These are phyloP conservation scores for Didymosphaeria variabile DNA, from an alignment of 2,329 filamentous ascomycete species.

Conservation along the genomic window DNA sequence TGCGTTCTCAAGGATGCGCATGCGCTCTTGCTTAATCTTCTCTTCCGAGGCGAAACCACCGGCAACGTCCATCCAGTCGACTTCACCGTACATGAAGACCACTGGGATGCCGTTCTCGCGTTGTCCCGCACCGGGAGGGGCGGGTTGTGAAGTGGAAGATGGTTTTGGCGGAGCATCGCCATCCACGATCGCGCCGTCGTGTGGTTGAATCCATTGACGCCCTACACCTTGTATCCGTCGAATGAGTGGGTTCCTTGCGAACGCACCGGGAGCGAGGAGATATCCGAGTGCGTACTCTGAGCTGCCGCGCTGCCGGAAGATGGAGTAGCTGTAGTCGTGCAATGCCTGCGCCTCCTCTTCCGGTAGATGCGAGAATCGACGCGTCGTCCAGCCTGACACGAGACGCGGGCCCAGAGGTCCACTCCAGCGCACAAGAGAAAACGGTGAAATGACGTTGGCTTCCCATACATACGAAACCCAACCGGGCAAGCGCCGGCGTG, in stretches of 20 bases:
- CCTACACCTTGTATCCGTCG: conserved; percentile 86
- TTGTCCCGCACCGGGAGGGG: conserved; percentile 25
- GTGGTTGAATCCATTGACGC: conserved; percentile 65
- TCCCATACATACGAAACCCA: conserved; percentile 98
- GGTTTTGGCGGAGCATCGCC: conserved; percentile 31
- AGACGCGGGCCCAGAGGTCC: conserved; percentile 91
- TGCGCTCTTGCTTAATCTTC: conserved; percentile 75
- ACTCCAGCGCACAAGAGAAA: conserved; percentile 85
- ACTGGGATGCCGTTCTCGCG: conserved; percentile 78
- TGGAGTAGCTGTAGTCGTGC: conserved; percentile 92
- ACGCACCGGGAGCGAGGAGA: conserved; percentile 91
- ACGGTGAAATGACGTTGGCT: conserved; percentile 87
- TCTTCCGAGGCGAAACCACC: conserved; percentile 83
- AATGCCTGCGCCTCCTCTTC: conserved; percentile 80
- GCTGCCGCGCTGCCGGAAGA: conserved; percentile 91
- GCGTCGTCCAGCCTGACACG: conserved; percentile 92
- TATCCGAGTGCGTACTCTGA: conserved; percentile 95
- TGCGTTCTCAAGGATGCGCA: conserved; percentile 67
- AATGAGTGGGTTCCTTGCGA: conserved; percentile 87
- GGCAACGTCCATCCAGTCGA: conserved; percentile 98
- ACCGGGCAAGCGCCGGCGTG: conserved; percentile 73
- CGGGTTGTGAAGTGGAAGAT: conserved; percentile 18
- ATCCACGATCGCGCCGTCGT: conserved; percentile 37
- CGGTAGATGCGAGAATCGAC: conserved; percentile 90
- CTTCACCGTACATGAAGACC: conserved; percentile 94